Evolutionary conservation across 805 yeast genomes (phyloP), one percentile per base, ranked within the genome.

Genomic region (Jamesozyma rosinii): DNA sequence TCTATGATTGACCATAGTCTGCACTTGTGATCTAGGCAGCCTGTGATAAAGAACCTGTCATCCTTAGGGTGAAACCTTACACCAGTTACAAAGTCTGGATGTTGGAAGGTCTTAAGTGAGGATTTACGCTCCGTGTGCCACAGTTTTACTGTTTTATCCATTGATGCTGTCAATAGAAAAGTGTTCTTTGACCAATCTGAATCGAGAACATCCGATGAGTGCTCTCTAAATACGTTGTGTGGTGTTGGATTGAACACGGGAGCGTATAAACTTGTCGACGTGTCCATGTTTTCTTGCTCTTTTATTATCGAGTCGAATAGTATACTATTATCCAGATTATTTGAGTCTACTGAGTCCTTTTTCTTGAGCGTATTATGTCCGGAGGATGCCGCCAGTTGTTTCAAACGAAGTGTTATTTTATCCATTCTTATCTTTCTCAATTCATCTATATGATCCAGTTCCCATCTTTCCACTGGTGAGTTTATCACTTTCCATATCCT

Each of bases 1-100:
- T 89, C 97, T 38, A 88, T 68, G 22, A 89, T 80, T 1, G 90
- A 82, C 94, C 95, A 86, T n/a, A 89, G 60, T 44, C 94, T 65
- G 15, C 85, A 70, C 19, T 74, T 69, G 45, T 82, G 81, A 54
- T 87, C 95, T 48, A 88, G 66, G 41, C 90, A 82, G 5, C 95
- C 90, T 49, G 88, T 79, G 2, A 83, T 59, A 59, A 89, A 86
- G 57, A 89, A 89, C 20, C 97, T 64, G 57, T 89, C 96, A 63
- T 89, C 97, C 1, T 67, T 66, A 1, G 92, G 94, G 55, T 85
- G 95, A 60, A 89, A 89, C 40, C 72, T 74, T 3, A 83, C 83
- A 9, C 81, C 69, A 0, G 95, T 83, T 2, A 87, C 95, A 60
- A 86, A 82, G 59, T 86, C 95, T n/a, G 78, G 73, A 57, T 86